Evolutionary conservation across 306 rosid species (phyloP).

Genomic region (Ochetophila trinervis): DNA sequence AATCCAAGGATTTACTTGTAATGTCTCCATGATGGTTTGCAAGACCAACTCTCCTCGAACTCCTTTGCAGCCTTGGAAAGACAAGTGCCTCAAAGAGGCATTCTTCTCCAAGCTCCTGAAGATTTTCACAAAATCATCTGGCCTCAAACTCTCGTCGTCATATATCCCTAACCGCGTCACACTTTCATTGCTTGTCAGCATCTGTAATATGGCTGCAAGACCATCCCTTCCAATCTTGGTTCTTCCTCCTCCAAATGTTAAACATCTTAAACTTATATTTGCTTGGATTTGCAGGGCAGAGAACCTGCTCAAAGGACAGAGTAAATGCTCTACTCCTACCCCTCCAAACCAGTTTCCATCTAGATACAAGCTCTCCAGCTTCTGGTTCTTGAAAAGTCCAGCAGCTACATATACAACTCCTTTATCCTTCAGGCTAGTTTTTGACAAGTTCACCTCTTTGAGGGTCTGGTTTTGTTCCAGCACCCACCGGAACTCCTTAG

Average conservation of each 20-base stretch:
- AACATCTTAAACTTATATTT: slow-evolving; percentile 55
- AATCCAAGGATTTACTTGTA: slow-evolving; percentile 91
- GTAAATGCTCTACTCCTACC: slow-evolving; percentile 73
- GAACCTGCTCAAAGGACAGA: slow-evolving; percentile 87
- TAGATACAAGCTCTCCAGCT: slow-evolving; percentile 55
- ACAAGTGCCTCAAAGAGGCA: slow-evolving; percentile 66
- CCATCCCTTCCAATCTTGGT: slow-evolving; percentile 87
- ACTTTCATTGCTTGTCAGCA: slow-evolving; percentile 66
- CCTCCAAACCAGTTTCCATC: slow-evolving; percentile 74
- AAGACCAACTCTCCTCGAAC: slow-evolving; percentile 70
- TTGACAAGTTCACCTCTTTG: slow-evolving; percentile 65
- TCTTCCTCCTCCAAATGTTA: slow-evolving; percentile 78
- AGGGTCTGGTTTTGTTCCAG: slow-evolving; percentile 73
- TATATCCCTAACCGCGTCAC: slow-evolving; percentile 62
- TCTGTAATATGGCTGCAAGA: slow-evolving; percentile 56
- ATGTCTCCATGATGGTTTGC: slow-evolving; percentile 68
- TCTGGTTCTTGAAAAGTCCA: slow-evolving; percentile 75
- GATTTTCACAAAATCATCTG: slow-evolving; percentile 65
- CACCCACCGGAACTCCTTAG: slow-evolving; percentile 82
- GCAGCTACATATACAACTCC: slow-evolving; percentile 79
- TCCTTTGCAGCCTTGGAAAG: slow-evolving; percentile 75
- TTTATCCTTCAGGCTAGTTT: slow-evolving; percentile 73
- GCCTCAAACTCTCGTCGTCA: slow-evolving; percentile 70
- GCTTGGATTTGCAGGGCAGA: slow-evolving; percentile 82
- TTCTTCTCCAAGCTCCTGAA: slow-evolving; percentile 82